Conservation (phyloP, 2,329 filamentous ascomycete genomes). For the Cladosporium colombiae region DNA sequence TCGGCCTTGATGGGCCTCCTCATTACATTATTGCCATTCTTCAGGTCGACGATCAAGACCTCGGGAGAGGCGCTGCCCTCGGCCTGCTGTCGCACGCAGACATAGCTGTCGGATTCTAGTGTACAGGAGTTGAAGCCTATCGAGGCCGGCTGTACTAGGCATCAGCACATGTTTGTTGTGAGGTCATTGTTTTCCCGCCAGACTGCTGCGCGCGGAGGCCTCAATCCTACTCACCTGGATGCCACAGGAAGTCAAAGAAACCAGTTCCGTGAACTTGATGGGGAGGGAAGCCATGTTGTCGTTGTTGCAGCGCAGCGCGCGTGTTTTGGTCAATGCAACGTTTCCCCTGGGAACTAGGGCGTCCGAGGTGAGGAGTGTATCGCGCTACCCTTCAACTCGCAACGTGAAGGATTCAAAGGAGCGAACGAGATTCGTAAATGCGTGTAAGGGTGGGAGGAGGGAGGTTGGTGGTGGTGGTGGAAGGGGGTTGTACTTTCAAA, state of each 20-base stretch:
- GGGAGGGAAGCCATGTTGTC: constrained; percentile 68
- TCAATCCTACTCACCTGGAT: constrained; percentile 46
- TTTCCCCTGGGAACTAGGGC: constrained; percentile 15
- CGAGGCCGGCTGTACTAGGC: constrained; percentile 56
- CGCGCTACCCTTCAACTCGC: constrained; percentile 23
- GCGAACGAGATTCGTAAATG: constrained; percentile 37
- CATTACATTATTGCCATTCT: constrained; percentile 94
- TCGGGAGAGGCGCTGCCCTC: constrained; percentile 81
- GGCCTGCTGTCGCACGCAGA: constrained; percentile 95
- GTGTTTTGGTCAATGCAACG: constrained; percentile 20
- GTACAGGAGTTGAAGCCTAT: constrained; percentile 92
- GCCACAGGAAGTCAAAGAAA: constrained; percentile 61
- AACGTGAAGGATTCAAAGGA: constrained; percentile 29
- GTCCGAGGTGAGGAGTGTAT: constrained; percentile 18
- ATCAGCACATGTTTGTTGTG: constrained; percentile 26
- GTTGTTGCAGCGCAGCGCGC: constrained; percentile 28
- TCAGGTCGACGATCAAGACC: constrained; percentile 96
- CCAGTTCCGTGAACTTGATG: constrained; percentile 90
- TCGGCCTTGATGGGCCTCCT: constrained; percentile 96
- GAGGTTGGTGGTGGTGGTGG: constrained; percentile 4
- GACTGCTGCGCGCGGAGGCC: background rate
- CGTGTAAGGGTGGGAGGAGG: constrained; percentile 23
- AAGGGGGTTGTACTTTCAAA: constrained; percentile 13
- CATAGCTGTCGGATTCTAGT: constrained; percentile 94
- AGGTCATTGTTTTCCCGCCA: constrained; percentile 2